phyloP scores from a whole-genome alignment of 1,139 yeast genomes.

The Candida pseudoviswanathii region DNA sequence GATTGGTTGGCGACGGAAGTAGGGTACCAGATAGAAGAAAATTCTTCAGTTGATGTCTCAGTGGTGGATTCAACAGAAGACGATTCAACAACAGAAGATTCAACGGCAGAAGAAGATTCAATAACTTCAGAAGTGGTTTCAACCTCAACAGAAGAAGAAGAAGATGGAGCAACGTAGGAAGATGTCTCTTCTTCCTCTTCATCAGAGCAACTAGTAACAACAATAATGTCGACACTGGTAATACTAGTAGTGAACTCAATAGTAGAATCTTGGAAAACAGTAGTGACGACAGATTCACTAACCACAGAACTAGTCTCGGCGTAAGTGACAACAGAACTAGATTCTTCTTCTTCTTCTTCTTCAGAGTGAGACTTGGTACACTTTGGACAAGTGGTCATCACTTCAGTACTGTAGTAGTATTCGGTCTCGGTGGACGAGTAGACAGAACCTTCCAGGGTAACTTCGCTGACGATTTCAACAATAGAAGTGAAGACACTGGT shows the following conservation, averaged over 20 bases:
- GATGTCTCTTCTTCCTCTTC: neutral
- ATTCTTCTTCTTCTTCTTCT: neutral
- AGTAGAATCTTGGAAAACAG: neutral
- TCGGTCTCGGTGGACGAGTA: conserved; percentile 11
- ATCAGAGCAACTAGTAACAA: conserved; percentile 8
- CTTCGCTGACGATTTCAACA: conserved; percentile 4
- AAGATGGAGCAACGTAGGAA: too few relatives aligned
- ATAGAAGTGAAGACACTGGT: conserved; percentile 4
- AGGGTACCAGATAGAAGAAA: neutral
- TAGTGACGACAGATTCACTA: conserved; percentile 3
- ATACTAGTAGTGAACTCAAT: conserved; percentile 4
- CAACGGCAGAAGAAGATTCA: too few relatives aligned
- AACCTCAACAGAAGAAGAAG: too few relatives aligned
- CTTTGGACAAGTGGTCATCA: neutral
- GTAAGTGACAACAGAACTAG: neutral
- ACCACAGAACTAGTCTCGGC: conserved; percentile 1
- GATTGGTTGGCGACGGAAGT: conserved; percentile 1
- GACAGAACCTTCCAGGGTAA: conserved; percentile 2
- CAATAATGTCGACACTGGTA: conserved; percentile 5
- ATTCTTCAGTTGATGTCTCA: too few relatives aligned
- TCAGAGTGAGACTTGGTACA: neutral
- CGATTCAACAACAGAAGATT: too few relatives aligned
- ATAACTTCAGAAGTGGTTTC: too few relatives aligned
- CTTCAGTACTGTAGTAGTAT: neutral
- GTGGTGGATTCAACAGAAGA: neutral